Conservation (phyloP, 192 early-diverging fungal genomes). For the Backusella parvicylindrica region DNA sequence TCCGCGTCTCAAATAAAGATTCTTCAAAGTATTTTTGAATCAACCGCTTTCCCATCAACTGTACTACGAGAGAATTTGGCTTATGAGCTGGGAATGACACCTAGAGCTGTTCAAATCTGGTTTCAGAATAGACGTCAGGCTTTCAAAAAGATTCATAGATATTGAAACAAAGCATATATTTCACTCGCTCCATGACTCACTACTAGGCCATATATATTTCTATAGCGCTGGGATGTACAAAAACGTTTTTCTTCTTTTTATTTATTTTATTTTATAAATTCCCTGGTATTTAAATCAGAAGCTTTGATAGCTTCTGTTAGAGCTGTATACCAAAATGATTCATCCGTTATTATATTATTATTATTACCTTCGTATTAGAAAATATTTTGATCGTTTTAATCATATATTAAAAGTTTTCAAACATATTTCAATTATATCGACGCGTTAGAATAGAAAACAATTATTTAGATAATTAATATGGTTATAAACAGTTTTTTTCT, state of each 20-base stretch:
- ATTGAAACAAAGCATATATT: background rate
- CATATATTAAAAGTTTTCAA: no score
- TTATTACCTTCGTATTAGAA: no score
- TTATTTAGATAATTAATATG: no score
- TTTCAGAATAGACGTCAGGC: constrained; percentile 75
- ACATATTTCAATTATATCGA: no score
- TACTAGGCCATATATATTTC: background rate
- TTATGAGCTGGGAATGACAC: constrained; percentile 60
- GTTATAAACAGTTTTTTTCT: no score
- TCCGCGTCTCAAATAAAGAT: background rate
- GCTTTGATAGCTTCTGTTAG: background rate
- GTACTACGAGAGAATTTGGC: constrained; percentile 31
- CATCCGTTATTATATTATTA: background rate
- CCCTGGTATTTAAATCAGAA: background rate
- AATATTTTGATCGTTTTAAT: no score
- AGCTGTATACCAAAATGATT: background rate
- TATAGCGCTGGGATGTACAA: background rate
- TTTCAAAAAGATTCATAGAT: background rate
- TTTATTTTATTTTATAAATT: no score
- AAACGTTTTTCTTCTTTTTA: background rate
- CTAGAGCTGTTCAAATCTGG: constrained; percentile 78
- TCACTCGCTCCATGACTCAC: background rate
- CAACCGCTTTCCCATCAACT: constrained; percentile 1
- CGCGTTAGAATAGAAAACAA: no score
- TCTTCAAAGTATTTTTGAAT: constrained; percentile 3